Evolutionary conservation across 768 basidiomycete species (phyloP).

Genomic region (Collybiopsis confluens): DNA sequence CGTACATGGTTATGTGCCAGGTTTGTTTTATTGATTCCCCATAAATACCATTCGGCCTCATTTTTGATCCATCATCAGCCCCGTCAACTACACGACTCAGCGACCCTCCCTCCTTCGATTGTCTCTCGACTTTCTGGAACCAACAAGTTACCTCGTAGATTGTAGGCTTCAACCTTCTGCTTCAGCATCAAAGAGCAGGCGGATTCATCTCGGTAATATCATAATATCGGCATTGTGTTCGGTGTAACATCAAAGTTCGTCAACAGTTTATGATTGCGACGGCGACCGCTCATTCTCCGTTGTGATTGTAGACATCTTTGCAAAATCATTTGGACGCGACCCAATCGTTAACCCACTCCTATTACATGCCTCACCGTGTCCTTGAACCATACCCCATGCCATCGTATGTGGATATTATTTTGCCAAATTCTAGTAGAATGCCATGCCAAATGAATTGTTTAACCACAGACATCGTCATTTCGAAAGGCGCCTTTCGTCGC

Average conservation of each 20-base stretch:
- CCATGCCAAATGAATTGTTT: not conserved
- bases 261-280: constrained; percentile 4
- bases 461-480: constrained; percentile 1
- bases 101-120: not conserved
- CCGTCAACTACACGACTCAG: constrained; percentile 1
- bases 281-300: constrained; percentile 2
- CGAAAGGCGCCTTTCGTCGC: constrained; percentile 6
- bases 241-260: constrained; percentile 3
- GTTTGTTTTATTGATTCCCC: constrained; percentile 5
- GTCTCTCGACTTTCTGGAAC: not conserved
- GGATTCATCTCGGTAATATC: not conserved
- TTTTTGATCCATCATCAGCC: constrained; percentile 9
- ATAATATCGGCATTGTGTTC: not conserved
- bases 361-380: constrained; percentile 7
- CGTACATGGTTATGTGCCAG: too few species aligned
- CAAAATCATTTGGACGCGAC: not conserved
- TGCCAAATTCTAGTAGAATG: not conserved
- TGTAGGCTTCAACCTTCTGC: not conserved
- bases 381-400: constrained; percentile 7
- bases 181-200: not conserved
- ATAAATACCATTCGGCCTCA: constrained; percentile 8
- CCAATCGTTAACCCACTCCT: not conserved
- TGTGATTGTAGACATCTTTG: constrained; percentile 2
- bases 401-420: not conserved
- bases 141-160: not conserved